These are phyloP conservation scores for Coccomyxa subellipsoidea DNA, from an alignment of 163 green algal genomes.

Conservation along the genomic window DNA sequence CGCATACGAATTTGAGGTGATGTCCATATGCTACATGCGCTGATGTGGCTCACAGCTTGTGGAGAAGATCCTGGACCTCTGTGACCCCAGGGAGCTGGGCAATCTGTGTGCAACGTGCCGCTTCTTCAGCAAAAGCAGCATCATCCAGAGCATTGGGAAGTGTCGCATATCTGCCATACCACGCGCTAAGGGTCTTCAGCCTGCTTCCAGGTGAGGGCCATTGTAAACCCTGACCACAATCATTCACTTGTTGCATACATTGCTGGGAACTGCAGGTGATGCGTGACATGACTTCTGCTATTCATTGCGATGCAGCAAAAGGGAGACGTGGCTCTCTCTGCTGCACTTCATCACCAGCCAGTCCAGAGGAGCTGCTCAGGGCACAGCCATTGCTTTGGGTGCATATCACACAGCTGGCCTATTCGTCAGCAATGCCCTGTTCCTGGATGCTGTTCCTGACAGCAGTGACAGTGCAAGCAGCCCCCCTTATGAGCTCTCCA, in stretches of 20 bases:
- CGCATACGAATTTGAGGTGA: too few relatives aligned
- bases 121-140: neutral
- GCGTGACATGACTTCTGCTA: too few relatives aligned
- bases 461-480: neutral
- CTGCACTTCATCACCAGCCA: conserved; percentile 73
- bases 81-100: neutral
- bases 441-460: neutral
- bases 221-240: neutral
- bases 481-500: neutral
- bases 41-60: neutral
- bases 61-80: neutral
- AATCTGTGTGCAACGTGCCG: neutral
- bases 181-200: neutral
- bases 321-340: conserved; percentile 61
- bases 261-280: too few relatives aligned
- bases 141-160: neutral
- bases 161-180: neutral
- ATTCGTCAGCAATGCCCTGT: conserved; percentile 33
- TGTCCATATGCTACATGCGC: too few relatives aligned
- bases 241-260: neutral
- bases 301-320: conserved; percentile 35
- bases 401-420: conserved; percentile 70
- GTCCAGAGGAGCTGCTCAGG: conserved; percentile 69
- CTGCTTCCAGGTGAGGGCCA: neutral
- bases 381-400: conserved; percentile 65